Evolutionary conservation across 805 yeast species (phyloP).

Genomic region (Candida nonsorbophila): DNA sequence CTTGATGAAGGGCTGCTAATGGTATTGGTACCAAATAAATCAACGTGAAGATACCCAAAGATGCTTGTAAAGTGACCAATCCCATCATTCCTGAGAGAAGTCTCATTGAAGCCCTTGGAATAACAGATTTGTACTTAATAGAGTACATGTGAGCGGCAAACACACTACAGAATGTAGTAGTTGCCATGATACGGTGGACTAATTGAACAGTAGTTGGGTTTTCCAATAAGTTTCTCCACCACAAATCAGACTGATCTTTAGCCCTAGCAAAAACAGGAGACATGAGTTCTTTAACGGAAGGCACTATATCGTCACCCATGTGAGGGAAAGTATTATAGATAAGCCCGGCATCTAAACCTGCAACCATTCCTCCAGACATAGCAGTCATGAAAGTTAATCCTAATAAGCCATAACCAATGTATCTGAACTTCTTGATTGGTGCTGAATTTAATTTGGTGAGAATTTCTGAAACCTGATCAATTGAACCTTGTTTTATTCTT

Average conservation of each 20-base stretch:
- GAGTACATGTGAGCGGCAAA: slow-evolving; percentile 69
- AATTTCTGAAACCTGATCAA: slow-evolving; percentile 36
- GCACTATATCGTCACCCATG: slow-evolving; percentile 85
- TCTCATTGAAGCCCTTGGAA: slow-evolving; percentile 53
- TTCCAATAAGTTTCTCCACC: slow-evolving; percentile 92
- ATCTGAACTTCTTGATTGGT: slow-evolving; percentile 51
- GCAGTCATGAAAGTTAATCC: slow-evolving; percentile 81
- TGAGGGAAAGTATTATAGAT: slow-evolving; percentile 95
- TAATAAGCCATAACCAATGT: slow-evolving; percentile 50
- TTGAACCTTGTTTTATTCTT: slow-evolving; percentile 40
- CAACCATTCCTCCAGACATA: slow-evolving; percentile 97
- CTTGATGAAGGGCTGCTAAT: slow-evolving; percentile 93
- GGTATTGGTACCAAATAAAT: slow-evolving; percentile 88
- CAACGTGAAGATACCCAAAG: slow-evolving; percentile 82
- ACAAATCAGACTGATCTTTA: slow-evolving; percentile 62
- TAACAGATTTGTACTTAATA: slow-evolving; percentile 43
- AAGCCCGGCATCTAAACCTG: slow-evolving; percentile 96
- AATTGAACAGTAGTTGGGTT: slow-evolving; percentile 96
- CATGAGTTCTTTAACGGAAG: slow-evolving; percentile 73
- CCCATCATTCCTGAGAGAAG: slow-evolving; percentile 73
- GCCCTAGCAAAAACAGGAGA: slow-evolving; percentile 66
- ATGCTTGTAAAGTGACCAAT: slow-evolving; percentile 73
- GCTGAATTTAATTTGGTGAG: slow-evolving; percentile 61
- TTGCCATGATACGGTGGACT: slow-evolving; percentile 82
- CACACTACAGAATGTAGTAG: slow-evolving; percentile 68